phyloP scores from a whole-genome alignment of 2,329 filamentous ascomycete species.

The Trichoderma endophyticum region DNA sequence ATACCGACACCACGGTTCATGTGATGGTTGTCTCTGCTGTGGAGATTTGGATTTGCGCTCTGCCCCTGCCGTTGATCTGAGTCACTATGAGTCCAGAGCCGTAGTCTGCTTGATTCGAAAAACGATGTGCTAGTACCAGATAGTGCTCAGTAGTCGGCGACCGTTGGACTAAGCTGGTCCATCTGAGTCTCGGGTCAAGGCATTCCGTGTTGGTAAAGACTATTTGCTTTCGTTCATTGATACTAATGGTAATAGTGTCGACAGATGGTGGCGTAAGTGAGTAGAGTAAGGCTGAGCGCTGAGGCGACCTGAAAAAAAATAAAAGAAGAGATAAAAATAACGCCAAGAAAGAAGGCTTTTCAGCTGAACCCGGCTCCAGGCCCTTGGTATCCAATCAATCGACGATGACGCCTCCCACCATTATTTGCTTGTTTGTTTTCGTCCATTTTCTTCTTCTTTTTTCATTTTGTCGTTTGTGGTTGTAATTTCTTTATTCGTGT shows the following conservation, averaged over 20 bases:
- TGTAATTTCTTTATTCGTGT: not conserved
- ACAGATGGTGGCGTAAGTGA: not conserved
- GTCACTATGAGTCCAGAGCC: not conserved
- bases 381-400: slow-evolving; percentile 14
- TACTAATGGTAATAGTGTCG: not conserved
- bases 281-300: slow-evolving; percentile 7
- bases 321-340: not conserved
- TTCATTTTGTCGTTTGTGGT: not conserved
- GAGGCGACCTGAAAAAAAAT: not conserved
- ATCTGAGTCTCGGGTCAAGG: not conserved
- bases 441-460: not conserved
- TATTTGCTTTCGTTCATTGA: not conserved
- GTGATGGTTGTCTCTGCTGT: not conserved
- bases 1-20: slow-evolving; percentile 5
- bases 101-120: not conserved
- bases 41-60: not conserved
- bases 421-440: not conserved
- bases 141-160: not conserved
- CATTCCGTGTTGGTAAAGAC: not conserved
- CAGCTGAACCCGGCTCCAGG: slow-evolving; percentile 1
- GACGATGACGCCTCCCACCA: not conserved
- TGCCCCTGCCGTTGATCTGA: not conserved
- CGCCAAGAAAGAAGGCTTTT: slow-evolving; percentile 10
- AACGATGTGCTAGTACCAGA: not conserved
- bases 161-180: not conserved